phyloP scores from a whole-genome alignment of 768 basidiomycete species.

The Grammothele lineata region DNA sequence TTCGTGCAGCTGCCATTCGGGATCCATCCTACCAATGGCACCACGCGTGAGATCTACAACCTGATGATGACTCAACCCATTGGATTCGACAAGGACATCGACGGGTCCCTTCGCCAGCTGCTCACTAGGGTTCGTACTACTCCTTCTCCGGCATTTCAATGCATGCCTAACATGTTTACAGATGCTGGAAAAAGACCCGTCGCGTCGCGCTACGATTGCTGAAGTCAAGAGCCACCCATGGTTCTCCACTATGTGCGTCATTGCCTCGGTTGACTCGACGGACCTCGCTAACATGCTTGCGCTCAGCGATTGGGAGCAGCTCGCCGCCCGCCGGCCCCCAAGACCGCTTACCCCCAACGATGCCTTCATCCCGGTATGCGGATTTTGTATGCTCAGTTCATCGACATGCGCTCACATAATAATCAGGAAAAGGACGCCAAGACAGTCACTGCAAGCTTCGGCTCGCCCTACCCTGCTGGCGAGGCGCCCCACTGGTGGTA shows the following conservation, averaged over 20 bases:
- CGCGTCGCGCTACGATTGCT: neutral
- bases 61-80: neutral
- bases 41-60: neutral
- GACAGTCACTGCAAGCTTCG: neutral
- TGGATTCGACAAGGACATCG: neutral
- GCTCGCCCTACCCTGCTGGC: slow-evolving; percentile 1
- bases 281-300: neutral
- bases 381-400: no score
- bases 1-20: slow-evolving; percentile 4
- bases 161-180: neutral
- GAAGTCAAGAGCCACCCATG: slow-evolving; percentile 6
- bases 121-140: neutral
- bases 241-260: slow-evolving; percentile 6
- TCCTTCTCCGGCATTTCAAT: neutral
- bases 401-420: no score
- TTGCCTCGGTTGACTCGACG: no score
- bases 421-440: neutral
- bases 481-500: slow-evolving; percentile 4
- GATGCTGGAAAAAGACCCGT: slow-evolving; percentile 7
- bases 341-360: neutral
- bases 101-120: neutral
- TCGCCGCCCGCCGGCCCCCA: slow-evolving; percentile 4
- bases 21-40: neutral
- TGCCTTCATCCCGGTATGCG: no score
- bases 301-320: slow-evolving; percentile 2